phyloP scores from a whole-genome alignment of 768 basidiomycete genomes.

The Podaxis sp. region DNA sequence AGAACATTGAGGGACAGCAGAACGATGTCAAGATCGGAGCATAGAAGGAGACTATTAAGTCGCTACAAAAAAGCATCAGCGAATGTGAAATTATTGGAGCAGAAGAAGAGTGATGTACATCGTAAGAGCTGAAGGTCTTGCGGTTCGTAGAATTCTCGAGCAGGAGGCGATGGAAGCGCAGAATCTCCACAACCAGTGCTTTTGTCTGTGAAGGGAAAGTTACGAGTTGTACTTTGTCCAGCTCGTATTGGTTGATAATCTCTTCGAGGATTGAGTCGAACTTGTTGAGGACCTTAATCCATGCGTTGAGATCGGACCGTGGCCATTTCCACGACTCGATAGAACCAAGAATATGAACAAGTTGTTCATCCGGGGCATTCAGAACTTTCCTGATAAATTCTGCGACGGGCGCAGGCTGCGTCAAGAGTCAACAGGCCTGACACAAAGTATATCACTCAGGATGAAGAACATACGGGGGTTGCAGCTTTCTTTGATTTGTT shows the following conservation, averaged over 20 bases:
- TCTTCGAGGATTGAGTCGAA: conserved; percentile 89
- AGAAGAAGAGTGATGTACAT: conserved; percentile 58
- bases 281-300: conserved; percentile 94
- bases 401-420: conserved; percentile 75
- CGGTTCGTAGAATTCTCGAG: conserved; percentile 98
- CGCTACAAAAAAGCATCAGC: conserved; percentile 51
- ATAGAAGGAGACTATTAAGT: conserved; percentile 82
- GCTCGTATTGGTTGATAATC: conserved; percentile 78
- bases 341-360: conserved; percentile 62
- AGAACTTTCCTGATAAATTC: conserved; percentile 75
- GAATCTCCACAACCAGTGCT: conserved; percentile 73
- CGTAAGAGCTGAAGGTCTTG: conserved; percentile 95
- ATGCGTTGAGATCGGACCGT: conserved; percentile 93
- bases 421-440: conserved; percentile 22
- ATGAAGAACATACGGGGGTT: conserved; percentile 60
- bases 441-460: conserved; percentile 18
- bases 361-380: conserved; percentile 66
- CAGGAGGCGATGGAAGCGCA: conserved; percentile 85
- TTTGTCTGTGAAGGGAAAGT: conserved; percentile 77
- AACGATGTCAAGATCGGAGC: conserved; percentile 87
- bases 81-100: conserved; percentile 11
- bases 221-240: conserved; percentile 81
- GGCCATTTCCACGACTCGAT: conserved; percentile 93
- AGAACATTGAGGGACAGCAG: conserved; percentile 81
- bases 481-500: conserved; percentile 82